Conservation (phyloP, 345 rosid genomes). For the Kernera saxatilis region DNA sequence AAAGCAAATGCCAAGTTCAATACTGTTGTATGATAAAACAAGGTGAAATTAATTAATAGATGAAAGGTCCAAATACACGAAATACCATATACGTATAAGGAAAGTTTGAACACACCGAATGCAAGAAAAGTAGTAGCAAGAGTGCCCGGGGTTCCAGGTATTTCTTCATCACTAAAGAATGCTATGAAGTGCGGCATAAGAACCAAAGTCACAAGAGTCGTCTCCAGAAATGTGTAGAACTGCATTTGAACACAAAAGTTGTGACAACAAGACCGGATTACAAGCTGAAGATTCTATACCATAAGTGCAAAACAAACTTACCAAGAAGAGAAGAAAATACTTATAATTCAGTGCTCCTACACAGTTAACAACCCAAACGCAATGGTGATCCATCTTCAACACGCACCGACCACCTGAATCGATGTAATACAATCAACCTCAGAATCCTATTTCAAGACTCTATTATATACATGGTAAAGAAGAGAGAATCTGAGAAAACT, state of each 20-base stretch:
- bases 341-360: slow-evolving; percentile 96
- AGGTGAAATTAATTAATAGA: background rate
- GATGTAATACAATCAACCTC: slow-evolving; percentile 12
- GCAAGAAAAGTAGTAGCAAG: slow-evolving; percentile 97
- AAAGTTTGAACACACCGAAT: slow-evolving; percentile 53
- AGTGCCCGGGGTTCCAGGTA: slow-evolving; percentile 92
- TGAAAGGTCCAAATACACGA: background rate
- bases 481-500: slow-evolving; percentile 25
- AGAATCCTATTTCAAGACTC: slow-evolving; percentile 2
- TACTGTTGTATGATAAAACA: slow-evolving; percentile 44
- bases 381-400: slow-evolving; percentile 99
- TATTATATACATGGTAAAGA: background rate
- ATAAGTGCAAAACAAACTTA: slow-evolving; percentile 29
- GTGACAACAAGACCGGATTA: background rate
- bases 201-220: slow-evolving; percentile 81
- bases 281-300: background rate
- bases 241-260: slow-evolving; percentile 38
- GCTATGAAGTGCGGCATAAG: slow-evolving; percentile 88
- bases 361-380: slow-evolving; percentile 99
- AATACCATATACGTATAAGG: background rate
- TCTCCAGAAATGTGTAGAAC: slow-evolving; percentile 98
- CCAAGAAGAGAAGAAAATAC: slow-evolving; percentile 97
- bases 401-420: slow-evolving; percentile 85
- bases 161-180: slow-evolving; percentile 90
- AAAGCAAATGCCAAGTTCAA: slow-evolving; percentile 90